Conservation (phyloP, 192 early-diverging fungal genomes). For the Funneliformis geosporum region DNA sequence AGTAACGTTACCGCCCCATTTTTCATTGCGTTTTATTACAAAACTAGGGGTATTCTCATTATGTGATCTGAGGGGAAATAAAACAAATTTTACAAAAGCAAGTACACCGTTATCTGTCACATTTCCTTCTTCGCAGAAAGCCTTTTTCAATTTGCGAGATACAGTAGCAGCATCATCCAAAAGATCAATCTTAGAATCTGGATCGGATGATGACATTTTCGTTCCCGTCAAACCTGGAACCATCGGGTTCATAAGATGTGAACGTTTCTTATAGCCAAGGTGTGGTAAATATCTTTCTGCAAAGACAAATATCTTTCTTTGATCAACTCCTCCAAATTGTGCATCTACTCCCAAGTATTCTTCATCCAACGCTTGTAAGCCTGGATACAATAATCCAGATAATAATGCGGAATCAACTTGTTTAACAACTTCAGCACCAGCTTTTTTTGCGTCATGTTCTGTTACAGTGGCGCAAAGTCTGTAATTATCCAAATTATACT, state of each 20-base stretch:
- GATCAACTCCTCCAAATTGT: conserved; percentile 97
- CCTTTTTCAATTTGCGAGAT: conserved; percentile 85
- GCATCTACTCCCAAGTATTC: conserved; percentile 93
- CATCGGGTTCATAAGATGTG: conserved; percentile 99
- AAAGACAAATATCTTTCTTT: conserved; percentile 99
- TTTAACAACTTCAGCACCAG: conserved; percentile 98
- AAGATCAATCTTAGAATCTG: conserved; percentile 97
- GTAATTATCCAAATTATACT: conserved; percentile 93
- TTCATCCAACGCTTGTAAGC: conserved; percentile 97
- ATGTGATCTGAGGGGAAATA: conserved; percentile 86
- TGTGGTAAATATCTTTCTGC: conserved; percentile 94
- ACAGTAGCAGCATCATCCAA: conserved; percentile 83
- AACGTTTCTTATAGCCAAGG: conserved; percentile 94
- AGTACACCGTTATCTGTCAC: conserved; percentile 90
- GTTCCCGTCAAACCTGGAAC: conserved; percentile 89
- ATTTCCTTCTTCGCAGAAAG: conserved; percentile 97
- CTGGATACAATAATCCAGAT: conserved; percentile 95
- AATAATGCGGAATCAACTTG: conserved; percentile 86
- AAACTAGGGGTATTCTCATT: conserved; percentile 59
- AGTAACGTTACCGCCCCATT: conserved; percentile 86
- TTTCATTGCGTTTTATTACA: conserved; percentile 75
- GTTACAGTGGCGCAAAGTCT: conserved; percentile 81
- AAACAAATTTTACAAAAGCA: conserved; percentile 85
- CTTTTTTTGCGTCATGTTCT: conserved; percentile 97
- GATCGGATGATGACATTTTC: conserved; percentile 97